These are phyloP conservation scores for Porpolomopsis calyptriformis DNA, from an alignment of 768 basidiomycete genomes.

Conservation along the genomic window DNA sequence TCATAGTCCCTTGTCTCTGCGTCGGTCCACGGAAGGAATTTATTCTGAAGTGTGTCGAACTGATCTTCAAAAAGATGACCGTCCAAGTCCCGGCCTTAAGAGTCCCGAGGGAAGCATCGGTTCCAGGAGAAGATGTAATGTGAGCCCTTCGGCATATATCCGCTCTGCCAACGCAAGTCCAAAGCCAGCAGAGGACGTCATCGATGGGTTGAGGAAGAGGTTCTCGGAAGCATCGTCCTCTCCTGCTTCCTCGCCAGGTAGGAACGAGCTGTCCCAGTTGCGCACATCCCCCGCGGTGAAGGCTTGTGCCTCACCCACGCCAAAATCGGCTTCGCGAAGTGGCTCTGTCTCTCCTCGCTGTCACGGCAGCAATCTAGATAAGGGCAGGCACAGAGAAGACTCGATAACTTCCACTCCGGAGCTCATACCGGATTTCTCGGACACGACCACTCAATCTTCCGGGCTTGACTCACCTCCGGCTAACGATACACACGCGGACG, in stretches of 20 bases:
- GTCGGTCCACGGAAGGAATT: neutral
- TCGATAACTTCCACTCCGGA: slow-evolving; percentile 45
- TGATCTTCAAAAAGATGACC: neutral
- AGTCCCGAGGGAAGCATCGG: neutral
- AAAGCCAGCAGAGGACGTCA: slow-evolving; percentile 35
- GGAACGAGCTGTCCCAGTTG: slow-evolving; percentile 6
- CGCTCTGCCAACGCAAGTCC: slow-evolving; percentile 18
- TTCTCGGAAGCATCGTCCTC: slow-evolving; percentile 31
- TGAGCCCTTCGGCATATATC: slow-evolving; percentile 18
- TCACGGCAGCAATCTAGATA: too few species aligned
- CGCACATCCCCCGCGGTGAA: neutral
- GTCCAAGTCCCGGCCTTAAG: neutral
- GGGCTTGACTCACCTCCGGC: slow-evolving; percentile 45
- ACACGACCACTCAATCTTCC: slow-evolving; percentile 41
- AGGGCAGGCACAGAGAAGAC: slow-evolving; percentile 2
- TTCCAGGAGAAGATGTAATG: slow-evolving; percentile 14
- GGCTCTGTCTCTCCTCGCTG: too few species aligned
- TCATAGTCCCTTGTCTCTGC: too few species aligned
- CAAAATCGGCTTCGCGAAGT: neutral
- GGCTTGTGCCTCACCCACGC: neutral
- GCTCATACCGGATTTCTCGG: slow-evolving; percentile 49
- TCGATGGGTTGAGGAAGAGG: slow-evolving; percentile 55
- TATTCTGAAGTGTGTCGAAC: neutral
- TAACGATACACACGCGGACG: slow-evolving; percentile 13
- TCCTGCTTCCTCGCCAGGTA: slow-evolving; percentile 16